Evolutionary conservation across 75 land plant genomes (phyloP).

Genomic region (Azolla pinnata): DNA sequence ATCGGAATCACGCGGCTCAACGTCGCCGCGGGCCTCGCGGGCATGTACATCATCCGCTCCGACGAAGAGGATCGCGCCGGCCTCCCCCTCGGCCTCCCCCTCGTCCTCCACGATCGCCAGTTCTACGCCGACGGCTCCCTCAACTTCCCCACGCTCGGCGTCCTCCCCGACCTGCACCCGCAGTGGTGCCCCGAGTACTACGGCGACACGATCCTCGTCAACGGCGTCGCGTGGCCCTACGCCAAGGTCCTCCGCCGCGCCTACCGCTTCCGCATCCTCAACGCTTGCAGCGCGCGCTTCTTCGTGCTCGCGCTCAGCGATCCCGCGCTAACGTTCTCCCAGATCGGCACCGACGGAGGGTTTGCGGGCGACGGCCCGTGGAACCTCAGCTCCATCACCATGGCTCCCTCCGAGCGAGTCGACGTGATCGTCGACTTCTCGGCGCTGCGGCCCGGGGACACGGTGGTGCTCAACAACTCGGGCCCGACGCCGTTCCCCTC

Average conservation of each 20-base stretch:
- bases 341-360: slow-evolving; percentile 23
- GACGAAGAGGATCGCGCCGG: slow-evolving; percentile 22
- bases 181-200: slow-evolving; percentile 69
- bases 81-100: slow-evolving; percentile 41
- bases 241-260: slow-evolving; percentile 7
- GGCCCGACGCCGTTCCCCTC: slow-evolving; percentile 26
- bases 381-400: background rate
- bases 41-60: slow-evolving; percentile 31
- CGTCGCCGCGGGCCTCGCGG: slow-evolving; percentile 25
- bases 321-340: background rate
- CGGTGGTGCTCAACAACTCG: slow-evolving; percentile 12
- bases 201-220: slow-evolving; percentile 55
- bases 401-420: slow-evolving; percentile 20
- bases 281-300: background rate
- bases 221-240: slow-evolving; percentile 59
- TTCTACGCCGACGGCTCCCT: slow-evolving; percentile 49
- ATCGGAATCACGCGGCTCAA: slow-evolving; percentile 28
- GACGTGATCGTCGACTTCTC: slow-evolving; percentile 31
- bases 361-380: slow-evolving; percentile 9
- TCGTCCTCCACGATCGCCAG: slow-evolving; percentile 47
- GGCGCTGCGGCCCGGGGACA: background rate
- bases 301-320: slow-evolving; percentile 13
- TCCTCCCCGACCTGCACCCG: slow-evolving; percentile 60
- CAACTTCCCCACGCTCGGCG: slow-evolving; percentile 45
- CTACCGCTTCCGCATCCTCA: background rate